Evolutionary conservation across 164 flowering plant genomes (phyloP).

Genomic region (Dillenia turbinata): DNA sequence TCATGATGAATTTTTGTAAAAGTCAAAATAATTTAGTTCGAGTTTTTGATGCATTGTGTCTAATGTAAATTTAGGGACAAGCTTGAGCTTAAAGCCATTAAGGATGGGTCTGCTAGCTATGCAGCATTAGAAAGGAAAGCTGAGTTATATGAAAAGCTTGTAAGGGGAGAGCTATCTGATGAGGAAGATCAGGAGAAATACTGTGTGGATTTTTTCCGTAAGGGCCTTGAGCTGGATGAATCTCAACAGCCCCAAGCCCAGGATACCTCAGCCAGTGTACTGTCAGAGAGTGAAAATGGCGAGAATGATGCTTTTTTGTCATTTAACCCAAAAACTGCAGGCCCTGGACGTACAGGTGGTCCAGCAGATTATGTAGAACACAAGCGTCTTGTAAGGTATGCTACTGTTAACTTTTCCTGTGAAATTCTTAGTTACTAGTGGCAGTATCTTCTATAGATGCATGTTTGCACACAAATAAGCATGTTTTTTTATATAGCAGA

Average conservation of each 20-base stretch:
- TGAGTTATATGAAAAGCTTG: conserved; percentile 77
- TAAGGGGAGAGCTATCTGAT: conserved; percentile 79
- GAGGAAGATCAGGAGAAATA: conserved; percentile 94
- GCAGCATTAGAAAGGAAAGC: conserved; percentile 94
- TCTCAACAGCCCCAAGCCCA: conserved; percentile 22
- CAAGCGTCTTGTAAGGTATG: conserved; percentile 83
- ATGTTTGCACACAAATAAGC: too few species aligned
- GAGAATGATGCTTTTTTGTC: conserved; percentile 23
- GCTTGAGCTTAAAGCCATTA: conserved; percentile 82
- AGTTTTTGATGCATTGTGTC: not conserved
- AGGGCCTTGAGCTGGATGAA: conserved; percentile 49
- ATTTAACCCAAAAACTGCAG: conserved; percentile 31
- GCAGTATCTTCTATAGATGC: too few species aligned
- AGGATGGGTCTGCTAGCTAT: conserved; percentile 83
- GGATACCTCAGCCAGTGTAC: conserved; percentile 18
- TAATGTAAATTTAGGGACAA: conserved; percentile 65
- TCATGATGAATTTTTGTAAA: too few species aligned
- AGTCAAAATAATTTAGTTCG: too few species aligned
- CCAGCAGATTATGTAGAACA: conserved; percentile 56
- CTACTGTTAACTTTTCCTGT: too few species aligned
- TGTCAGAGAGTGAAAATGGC: conserved; percentile 28
- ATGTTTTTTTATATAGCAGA: too few species aligned
- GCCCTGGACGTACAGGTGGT: conserved; percentile 63
- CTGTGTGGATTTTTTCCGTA: conserved; percentile 88
- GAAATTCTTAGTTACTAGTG: too few species aligned